Conservation (phyloP, 2,329 filamentous ascomycete genomes). For the Apiospora pterosperma region DNA sequence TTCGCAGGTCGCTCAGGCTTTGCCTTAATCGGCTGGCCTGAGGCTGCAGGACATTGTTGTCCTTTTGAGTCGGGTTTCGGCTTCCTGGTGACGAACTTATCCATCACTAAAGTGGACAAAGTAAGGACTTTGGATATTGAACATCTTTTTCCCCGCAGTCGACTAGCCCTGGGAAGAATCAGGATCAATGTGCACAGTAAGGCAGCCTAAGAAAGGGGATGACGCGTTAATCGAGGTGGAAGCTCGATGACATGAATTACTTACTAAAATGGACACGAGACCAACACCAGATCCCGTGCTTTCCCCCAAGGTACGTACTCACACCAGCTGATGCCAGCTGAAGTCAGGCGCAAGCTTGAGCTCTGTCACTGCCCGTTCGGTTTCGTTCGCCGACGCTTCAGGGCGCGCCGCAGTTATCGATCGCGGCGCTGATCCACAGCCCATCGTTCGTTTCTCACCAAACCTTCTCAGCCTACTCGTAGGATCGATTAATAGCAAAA, state of each 20-base stretch:
- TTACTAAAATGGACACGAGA: background rate
- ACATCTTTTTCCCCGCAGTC: background rate
- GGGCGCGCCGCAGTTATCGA: background rate
- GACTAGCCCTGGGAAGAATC: background rate
- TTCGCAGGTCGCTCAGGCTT: slow-evolving; percentile 30
- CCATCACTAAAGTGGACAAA: background rate
- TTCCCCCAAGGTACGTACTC: background rate
- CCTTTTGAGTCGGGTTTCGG: slow-evolving; percentile 3
- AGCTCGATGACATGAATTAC: background rate
- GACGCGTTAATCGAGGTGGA: background rate
- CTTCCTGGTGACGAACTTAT: background rate
- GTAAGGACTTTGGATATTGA: background rate
- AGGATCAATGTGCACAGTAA: background rate
- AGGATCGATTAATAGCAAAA: background rate
- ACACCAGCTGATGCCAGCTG: background rate
- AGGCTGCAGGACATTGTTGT: slow-evolving; percentile 3
- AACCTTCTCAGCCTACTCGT: no score
- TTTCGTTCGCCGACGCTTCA: background rate
- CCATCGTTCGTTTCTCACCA: background rate
- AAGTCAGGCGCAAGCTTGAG: background rate
- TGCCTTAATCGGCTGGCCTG: background rate
- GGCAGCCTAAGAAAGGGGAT: background rate
- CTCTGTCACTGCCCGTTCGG: background rate
- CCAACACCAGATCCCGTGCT: background rate
- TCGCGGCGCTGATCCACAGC: background rate